These are phyloP conservation scores for Pisolithus marmoratus DNA, from an alignment of 768 basidiomycete genomes.

Conservation along the genomic window DNA sequence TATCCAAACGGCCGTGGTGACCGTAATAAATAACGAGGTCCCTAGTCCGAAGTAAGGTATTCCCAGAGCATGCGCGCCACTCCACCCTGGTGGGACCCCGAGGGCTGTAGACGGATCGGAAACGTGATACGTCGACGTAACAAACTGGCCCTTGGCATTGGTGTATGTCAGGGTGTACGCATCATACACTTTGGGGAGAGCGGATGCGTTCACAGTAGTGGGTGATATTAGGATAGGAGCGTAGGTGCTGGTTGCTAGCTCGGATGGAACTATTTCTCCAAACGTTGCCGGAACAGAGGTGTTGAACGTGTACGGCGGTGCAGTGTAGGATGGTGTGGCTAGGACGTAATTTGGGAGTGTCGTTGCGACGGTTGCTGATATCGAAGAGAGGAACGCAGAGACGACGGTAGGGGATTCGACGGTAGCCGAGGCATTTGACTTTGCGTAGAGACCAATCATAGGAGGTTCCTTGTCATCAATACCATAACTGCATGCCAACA, in stretches of 20 bases:
- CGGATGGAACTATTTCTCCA: constrained; percentile 53
- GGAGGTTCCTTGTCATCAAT: constrained; percentile 71
- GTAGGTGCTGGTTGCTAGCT: constrained; percentile 71
- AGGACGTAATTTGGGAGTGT: constrained; percentile 68
- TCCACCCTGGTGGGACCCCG: constrained; percentile 63
- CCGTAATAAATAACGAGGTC: neutral
- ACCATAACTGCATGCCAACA: constrained; percentile 50
- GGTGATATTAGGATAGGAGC: constrained; percentile 45
- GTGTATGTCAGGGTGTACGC: constrained; percentile 55
- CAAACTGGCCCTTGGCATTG: constrained; percentile 44
- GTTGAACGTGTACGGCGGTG: constrained; percentile 65
- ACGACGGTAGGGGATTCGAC: constrained; percentile 38
- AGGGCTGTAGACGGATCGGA: constrained; percentile 45
- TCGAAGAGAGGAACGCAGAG: constrained; percentile 50
- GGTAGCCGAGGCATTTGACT: constrained; percentile 40
- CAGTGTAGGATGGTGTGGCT: constrained; percentile 56
- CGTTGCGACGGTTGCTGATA: constrained; percentile 60
- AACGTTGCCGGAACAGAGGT: constrained; percentile 51
- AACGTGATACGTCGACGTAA: constrained; percentile 50
- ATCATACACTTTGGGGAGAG: constrained; percentile 51
- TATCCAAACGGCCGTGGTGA: neutral
- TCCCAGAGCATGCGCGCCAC: constrained; percentile 7
- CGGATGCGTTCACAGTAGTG: constrained; percentile 41
- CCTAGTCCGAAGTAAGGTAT: constrained; percentile 9
- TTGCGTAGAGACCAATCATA: constrained; percentile 69